These are phyloP conservation scores for Ensete ventricosum DNA, from an alignment of 176 grass and related monocot species.

Conservation along the genomic window DNA sequence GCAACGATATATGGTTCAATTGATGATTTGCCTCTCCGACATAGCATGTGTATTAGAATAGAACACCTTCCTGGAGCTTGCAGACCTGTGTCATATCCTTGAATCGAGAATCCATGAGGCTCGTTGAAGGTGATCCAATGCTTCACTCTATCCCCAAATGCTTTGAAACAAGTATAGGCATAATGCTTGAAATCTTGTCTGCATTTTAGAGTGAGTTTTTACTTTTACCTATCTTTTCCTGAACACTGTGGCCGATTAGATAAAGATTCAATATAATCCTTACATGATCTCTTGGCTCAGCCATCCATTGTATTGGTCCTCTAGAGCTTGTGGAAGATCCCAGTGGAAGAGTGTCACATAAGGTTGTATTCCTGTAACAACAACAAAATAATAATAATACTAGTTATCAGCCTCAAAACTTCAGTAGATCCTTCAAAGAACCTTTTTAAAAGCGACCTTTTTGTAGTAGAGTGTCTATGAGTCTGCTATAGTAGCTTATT, in stretches of 20 bases:
- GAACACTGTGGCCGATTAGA: not conserved
- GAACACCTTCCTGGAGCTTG: constrained; percentile 87
- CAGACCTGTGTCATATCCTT: constrained; percentile 76
- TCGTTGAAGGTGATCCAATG: constrained; percentile 91
- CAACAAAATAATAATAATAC: not conserved
- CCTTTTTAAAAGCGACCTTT: constrained; percentile 34
- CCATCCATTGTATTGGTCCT: constrained; percentile 85
- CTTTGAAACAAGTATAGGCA: constrained; percentile 70
- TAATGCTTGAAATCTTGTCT: constrained; percentile 81
- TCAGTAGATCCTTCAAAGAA: not conserved
- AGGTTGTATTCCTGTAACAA: constrained; percentile 56
- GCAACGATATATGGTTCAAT: constrained; percentile 76
- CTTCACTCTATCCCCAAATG: constrained; percentile 94
- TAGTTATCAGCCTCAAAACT: not conserved
- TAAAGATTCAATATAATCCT: constrained; percentile 12
- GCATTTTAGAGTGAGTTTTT: constrained; percentile 13
- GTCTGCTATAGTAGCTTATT: constrained; percentile 66
- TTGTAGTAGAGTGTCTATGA: constrained; percentile 61
- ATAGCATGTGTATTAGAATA: constrained; percentile 67
- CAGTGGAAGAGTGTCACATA: constrained; percentile 82
- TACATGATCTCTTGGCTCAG: constrained; percentile 77
- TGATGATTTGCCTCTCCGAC: constrained; percentile 64
- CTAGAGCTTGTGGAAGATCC: constrained; percentile 82
- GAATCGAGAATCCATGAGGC: constrained; percentile 59
- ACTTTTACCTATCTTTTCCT: constrained; percentile 1